Evolutionary conservation across 75 land plant genomes (phyloP).

Genomic region (Larix kaempferi): DNA sequence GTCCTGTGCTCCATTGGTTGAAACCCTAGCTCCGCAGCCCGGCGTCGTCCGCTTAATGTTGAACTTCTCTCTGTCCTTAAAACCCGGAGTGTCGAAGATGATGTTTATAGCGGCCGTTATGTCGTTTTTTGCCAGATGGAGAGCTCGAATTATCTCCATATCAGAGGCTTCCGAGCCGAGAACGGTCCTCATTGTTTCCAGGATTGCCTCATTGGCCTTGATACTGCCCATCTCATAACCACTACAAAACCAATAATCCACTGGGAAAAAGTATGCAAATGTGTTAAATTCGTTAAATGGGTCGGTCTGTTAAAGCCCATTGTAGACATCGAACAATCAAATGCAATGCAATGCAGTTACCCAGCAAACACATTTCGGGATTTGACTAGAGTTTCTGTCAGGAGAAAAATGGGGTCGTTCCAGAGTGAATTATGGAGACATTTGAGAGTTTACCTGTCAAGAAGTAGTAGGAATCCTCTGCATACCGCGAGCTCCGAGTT

Average conservation of each 20-base stretch:
- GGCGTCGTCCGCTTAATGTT: slow-evolving; percentile 17
- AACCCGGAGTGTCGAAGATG: slow-evolving; percentile 67
- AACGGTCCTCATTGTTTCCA: slow-evolving; percentile 61
- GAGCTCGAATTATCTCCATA: slow-evolving; percentile 88
- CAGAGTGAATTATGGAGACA: too few species aligned
- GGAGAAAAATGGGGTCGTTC: too few species aligned
- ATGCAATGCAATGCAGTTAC: neutral
- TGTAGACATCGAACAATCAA: neutral
- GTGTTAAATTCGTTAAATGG: neutral
- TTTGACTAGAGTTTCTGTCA: neutral
- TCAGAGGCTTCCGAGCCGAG: slow-evolving; percentile 65
- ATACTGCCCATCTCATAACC: slow-evolving; percentile 35
- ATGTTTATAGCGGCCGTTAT: slow-evolving; percentile 79
- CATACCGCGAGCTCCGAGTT: neutral
- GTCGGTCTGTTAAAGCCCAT: neutral
- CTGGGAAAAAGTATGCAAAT: neutral
- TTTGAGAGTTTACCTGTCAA: neutral
- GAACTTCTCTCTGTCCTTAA: slow-evolving; percentile 1
- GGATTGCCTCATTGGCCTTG: slow-evolving; percentile 43
- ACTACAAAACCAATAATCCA: too few species aligned
- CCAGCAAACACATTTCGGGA: neutral
- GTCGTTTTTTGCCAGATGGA: slow-evolving; percentile 83
- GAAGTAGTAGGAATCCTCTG: neutral
- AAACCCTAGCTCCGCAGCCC: slow-evolving; percentile 16
- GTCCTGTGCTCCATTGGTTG: neutral